Base-by-base conservation (phyloP, 371 early-diverging fungal species). In the Chytridium lagenaria region DNA sequence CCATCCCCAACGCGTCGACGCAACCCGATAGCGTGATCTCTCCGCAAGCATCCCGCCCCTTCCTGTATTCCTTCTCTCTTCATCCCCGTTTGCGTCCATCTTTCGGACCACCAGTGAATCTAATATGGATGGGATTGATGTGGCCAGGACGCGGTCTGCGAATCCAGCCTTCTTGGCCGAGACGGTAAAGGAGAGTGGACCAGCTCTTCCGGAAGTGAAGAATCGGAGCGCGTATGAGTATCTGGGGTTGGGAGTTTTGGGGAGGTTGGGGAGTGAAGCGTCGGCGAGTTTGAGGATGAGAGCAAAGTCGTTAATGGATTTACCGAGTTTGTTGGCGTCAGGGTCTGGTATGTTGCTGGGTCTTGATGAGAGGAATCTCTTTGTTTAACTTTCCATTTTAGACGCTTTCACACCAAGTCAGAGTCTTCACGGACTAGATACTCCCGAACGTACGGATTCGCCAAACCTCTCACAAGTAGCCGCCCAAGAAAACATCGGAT, bases 41-140 rank as follows among this genome's bases (percentile, higher is more conserved):
- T 10, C 36, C 61, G 19, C 61, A 61, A 37, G 19, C 61, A 5
- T 37, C 31, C 7, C 61, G 61, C 30, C 61, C 61, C 30, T 82
- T 89, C 67, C 74, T 89, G n/a, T 76, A 77, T 63, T 86, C 88
- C 1, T 87, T 26, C 76, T 89, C 0, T 79, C 88, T 3, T 77
- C 83, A 0, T 82, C 87, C 16, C 82, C 87, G 26, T 86, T 87
- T 65, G 75, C 85, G 0, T 61, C 76, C 10, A 74, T 88, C 38
- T 86, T 81, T 38, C 40, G 69, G 19, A 5, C 71, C 28, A 55
- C 67, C 57, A 52, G 50, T 26, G 64, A 61, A 10, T 15, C 61
- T 12, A 3, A 37, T 15, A 5, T 61, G 36, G 61, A 61, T 10
- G 30, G 28, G 22, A 22, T 67, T 19, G 38, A 26, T 19, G 26